Percentiles rank a stretch among this genome's conserved stretches.
These are phyloP conservation scores for Penicillium sp. DNA, from an alignment of 2,329 filamentous ascomycete species.

Conservation along the genomic window DNA sequence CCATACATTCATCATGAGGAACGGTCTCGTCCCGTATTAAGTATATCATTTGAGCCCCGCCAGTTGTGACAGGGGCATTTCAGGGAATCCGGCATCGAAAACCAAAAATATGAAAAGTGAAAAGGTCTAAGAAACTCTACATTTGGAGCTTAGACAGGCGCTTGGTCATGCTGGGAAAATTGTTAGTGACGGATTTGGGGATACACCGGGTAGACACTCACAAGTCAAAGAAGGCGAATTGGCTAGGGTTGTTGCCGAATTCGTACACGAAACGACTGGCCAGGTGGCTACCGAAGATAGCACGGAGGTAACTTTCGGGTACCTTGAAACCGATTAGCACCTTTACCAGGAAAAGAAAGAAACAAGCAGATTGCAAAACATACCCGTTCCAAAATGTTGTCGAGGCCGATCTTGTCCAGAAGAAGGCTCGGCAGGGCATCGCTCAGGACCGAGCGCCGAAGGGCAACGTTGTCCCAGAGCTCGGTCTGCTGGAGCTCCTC, in stretches of 20 bases:
- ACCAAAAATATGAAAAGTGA: constrained; percentile 10
- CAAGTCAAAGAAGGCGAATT: constrained; percentile 99
- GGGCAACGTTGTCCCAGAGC: constrained; percentile 76
- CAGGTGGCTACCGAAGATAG: constrained; percentile 94
- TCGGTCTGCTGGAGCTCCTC: constrained; percentile 93
- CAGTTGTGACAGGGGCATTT: not conserved
- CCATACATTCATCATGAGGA: constrained; percentile 18
- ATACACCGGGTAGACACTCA: constrained; percentile 50
- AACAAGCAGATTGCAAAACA: constrained; percentile 28
- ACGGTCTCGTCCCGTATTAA: constrained; percentile 6
- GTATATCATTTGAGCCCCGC: constrained; percentile 4
- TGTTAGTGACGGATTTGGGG: constrained; percentile 1
- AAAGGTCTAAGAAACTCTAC: constrained; percentile 17
- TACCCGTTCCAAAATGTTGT: constrained; percentile 76
- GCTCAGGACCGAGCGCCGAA: constrained; percentile 70
- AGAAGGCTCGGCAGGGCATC: constrained; percentile 84
- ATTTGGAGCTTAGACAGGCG: constrained; percentile 28
- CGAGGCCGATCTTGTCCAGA: constrained; percentile 82
- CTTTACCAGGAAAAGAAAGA: not conserved
- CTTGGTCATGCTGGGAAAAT: constrained; percentile 35
- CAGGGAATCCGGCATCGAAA: constrained; percentile 1
- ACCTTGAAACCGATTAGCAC: constrained; percentile 50
- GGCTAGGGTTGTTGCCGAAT: constrained; percentile 84
- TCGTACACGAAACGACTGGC: constrained; percentile 95
- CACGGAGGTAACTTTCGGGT: constrained; percentile 83